Base-by-base conservation (phyloP, 108 stramenopile species). In the Schizochytrium sp. region DNA sequence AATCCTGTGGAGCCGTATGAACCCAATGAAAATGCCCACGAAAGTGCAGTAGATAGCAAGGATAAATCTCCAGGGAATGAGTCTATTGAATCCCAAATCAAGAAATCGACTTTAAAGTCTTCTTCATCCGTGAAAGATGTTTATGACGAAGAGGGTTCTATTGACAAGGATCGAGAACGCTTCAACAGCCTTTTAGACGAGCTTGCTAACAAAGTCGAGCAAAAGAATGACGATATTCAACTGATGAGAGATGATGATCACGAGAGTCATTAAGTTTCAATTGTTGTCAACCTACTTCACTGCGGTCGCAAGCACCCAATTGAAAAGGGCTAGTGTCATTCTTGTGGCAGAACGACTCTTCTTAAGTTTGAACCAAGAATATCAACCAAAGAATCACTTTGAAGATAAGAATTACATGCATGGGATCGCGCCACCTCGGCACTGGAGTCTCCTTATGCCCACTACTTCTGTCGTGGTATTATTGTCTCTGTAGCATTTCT, bases 181-280 rank as follows among this genome's bases (percentile, higher is more conserved):
- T 69, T 69, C 64, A 44, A 69, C 28, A 69, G 64, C 44, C 40
- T 69, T 2, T 44, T 69, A 8, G 44, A 69, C 7, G 64, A 69
- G 28, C 64, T 69, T 7, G 64, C 7, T 1, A 38, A 69, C 7
- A 8, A 69, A 69, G 64, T 69, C 10, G 44, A 44, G 1, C 64
- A 69, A 38, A 69, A 69, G 44, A 69, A 15, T 15, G 64, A 69
- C 64, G 64, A 69, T 38, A 38, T 69, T 8, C 64, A 69, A 44
- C 64, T 69, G 42, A 69, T 69, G 64, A 7, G 28, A 44, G 64
- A 69, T 44, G 64, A 69, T 69, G 64, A 69, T 15, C 64, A 69
- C 64, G 64, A 69, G 64, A 69, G 64, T 15, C 64, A 69, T 15
- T 69, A 2, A 69, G 40, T 8, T 7, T 7, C 10, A 69, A 15